Evolutionary conservation across 192 early-diverging fungal species (phyloP).

Genomic region (Coemansia sp.): DNA sequence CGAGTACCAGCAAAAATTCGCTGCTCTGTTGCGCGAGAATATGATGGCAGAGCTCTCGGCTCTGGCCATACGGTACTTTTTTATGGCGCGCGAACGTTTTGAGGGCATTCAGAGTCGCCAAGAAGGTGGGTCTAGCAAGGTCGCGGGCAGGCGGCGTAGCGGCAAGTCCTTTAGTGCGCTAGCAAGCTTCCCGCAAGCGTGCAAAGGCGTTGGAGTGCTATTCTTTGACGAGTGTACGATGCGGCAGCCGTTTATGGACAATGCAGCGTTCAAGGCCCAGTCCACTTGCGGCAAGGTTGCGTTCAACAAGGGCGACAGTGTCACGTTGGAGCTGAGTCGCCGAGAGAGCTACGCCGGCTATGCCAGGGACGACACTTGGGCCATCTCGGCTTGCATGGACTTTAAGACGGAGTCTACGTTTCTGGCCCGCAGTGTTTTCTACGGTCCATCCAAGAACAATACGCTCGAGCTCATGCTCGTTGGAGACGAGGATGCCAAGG

Average conservation of each 20-base stretch:
- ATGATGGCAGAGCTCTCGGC: constrained; percentile 39
- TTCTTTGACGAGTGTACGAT: constrained; percentile 45
- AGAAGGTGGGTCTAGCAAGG: not conserved
- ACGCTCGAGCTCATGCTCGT: constrained; percentile 46
- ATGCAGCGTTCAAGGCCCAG: constrained; percentile 33
- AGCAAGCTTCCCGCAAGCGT: constrained; percentile 20
- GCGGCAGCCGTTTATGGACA: constrained; percentile 43
- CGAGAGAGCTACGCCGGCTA: constrained; percentile 46
- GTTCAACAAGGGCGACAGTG: constrained; percentile 32
- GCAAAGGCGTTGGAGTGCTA: constrained; percentile 36
- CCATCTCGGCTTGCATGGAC: constrained; percentile 30
- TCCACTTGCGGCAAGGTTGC: constrained; percentile 10
- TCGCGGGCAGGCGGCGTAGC: not conserved
- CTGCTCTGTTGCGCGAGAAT: constrained; percentile 41
- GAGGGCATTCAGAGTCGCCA: constrained; percentile 6
- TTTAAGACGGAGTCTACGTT: constrained; percentile 34
- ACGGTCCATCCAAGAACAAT: constrained; percentile 54
- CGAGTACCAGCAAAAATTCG: constrained; percentile 18
- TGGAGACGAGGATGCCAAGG: constrained; percentile 44
- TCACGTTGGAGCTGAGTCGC: constrained; percentile 39
- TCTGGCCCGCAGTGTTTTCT: constrained; percentile 52
- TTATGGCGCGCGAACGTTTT: constrained; percentile 43
- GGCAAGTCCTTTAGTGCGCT: not conserved
- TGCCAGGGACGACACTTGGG: constrained; percentile 55
- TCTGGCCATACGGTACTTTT: constrained; percentile 50